Conservation (phyloP, 257 asterid genomes). For the Capsicum rhomboideum region DNA sequence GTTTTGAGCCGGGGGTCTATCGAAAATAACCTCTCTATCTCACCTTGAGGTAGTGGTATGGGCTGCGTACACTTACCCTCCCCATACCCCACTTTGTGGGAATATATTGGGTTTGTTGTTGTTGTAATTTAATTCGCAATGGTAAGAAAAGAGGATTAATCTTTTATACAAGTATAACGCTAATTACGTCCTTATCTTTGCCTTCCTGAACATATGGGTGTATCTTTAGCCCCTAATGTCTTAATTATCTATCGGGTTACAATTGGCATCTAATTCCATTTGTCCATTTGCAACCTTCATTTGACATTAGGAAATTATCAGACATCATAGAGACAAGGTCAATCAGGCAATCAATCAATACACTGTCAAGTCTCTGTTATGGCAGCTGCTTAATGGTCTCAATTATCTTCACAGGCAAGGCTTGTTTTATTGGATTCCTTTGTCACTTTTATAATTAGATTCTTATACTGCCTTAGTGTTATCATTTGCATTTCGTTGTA, state of each 20-base stretch:
- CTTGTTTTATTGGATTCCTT: constrained; percentile 1
- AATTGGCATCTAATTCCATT: background rate
- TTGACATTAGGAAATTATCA: constrained; percentile 70
- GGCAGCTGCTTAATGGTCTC: constrained; percentile 99
- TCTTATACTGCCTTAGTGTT: background rate
- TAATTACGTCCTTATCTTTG: background rate
- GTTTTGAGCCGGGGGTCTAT: no score
- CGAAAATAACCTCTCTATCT: no score
- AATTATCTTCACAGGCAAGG: constrained; percentile 90
- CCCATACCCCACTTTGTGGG: no score
- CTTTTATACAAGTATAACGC: background rate
- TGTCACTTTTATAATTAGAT: background rate
- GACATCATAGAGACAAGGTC: constrained; percentile 97
- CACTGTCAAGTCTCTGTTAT: constrained; percentile 76
- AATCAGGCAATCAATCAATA: constrained; percentile 74
- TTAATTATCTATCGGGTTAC: background rate
- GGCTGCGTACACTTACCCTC: no score
- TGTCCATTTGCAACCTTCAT: constrained; percentile 5
- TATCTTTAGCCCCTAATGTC: background rate
- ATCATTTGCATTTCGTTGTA: constrained; percentile 30
- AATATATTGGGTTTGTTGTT: no score
- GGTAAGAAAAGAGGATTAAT: background rate
- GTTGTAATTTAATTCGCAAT: background rate
- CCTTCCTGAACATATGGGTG: background rate
- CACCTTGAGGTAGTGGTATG: no score